Evolutionary conservation across 1,139 yeast species (phyloP).

Genomic region (Magnusiomyces fungicola): DNA sequence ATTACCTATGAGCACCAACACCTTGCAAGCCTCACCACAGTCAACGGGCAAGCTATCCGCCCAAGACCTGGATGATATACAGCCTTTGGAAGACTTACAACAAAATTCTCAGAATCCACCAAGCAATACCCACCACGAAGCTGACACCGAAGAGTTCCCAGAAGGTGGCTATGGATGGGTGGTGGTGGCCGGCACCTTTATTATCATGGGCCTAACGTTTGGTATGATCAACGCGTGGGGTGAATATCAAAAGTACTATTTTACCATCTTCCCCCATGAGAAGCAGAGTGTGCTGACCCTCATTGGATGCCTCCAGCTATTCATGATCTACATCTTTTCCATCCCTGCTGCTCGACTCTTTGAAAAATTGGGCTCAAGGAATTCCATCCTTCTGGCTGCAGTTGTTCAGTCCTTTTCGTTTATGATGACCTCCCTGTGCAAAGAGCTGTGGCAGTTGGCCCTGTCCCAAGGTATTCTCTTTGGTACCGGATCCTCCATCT

Average conservation of each 20-base stretch:
- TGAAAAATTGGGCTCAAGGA: conserved; percentile 39
- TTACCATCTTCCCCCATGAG: conserved; percentile 40
- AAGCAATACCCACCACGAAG: no score
- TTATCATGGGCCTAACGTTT: conserved; percentile 24
- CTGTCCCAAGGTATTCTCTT: conserved; percentile 46
- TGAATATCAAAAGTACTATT: conserved; percentile 50
- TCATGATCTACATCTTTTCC: conserved; percentile 40
- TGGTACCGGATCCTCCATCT: conserved; percentile 41
- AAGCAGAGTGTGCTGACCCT: conserved; percentile 38
- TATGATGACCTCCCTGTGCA: conserved; percentile 45
- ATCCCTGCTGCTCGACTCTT: conserved; percentile 45
- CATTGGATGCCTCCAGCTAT: conserved; percentile 48
- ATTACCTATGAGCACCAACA: no score
- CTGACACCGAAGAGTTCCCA: conserved; percentile 24
- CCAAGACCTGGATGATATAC: no score
- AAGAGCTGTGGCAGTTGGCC: conserved; percentile 45
- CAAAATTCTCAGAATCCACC: no score
- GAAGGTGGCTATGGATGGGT: conserved; percentile 30
- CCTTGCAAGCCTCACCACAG: no score
- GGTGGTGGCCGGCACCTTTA: conserved; percentile 25
- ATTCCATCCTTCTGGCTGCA: conserved; percentile 38
- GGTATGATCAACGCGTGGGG: conserved; percentile 53
- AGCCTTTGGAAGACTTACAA: no score
- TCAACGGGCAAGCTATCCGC: no score
- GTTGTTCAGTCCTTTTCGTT: conserved; percentile 41